Evolutionary conservation across 441 rosid genomes (phyloP).

Genomic region (Populus hybrid): DNA sequence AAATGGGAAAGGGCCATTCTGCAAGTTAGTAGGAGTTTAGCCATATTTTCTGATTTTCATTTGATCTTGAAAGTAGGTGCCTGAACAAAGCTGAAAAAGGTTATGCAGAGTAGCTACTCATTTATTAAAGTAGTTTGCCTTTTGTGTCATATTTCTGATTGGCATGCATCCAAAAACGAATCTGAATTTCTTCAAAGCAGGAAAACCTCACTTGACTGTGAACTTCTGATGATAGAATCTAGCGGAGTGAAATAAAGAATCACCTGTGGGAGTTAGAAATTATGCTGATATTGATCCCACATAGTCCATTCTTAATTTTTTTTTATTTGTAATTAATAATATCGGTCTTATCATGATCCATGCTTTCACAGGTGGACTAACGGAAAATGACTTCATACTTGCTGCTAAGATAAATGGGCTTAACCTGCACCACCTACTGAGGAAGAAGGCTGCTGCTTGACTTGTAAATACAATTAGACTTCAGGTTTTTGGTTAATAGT

Average conservation of each 20-base stretch:
- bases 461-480: neutral
- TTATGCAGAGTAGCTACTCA: neutral
- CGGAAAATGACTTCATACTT: constrained; percentile 92
- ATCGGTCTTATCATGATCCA: neutral
- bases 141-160: neutral
- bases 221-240: too few species aligned
- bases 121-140: neutral
- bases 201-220: too few species aligned
- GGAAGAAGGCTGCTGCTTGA: constrained; percentile 41
- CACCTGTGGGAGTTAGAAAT: neutral
- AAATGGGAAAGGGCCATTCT: neutral
- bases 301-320: neutral
- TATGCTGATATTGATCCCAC: neutral
- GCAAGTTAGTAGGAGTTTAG: neutral
- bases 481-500: neutral
- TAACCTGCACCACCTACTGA: constrained; percentile 54
- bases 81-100: neutral
- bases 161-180: neutral
- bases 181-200: too few species aligned
- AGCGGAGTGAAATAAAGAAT: too few species aligned
- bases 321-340: neutral
- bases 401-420: constrained; percentile 79
- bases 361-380: constrained; percentile 64
- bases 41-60: too few species aligned
- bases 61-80: neutral